Evolutionary conservation across 179 eudicot genomes (phyloP), one percentile per base, ranked within the genome.

Genomic region (Silene coronaria): DNA sequence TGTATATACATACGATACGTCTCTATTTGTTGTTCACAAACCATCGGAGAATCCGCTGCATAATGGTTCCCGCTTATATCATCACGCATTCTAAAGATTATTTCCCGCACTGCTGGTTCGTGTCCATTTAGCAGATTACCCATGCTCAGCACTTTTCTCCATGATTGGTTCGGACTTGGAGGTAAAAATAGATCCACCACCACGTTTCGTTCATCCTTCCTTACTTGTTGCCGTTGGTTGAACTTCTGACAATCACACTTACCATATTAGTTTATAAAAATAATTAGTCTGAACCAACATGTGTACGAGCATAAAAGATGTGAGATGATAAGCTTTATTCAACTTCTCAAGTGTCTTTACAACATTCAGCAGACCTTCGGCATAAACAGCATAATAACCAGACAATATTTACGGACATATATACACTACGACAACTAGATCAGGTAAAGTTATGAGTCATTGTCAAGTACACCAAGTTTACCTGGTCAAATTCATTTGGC

Each of bases 141-240:
- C 98, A 91, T 90, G 88, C 97, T 91, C 72, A 91, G 61, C 46
- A 89, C 97, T 79, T 90, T 94, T 81, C 98, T 86, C 97, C 98
- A 94, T 13, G 97, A 90, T 84, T 90, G 97, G 79, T 86, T 91
- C 32, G 89, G 88, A 22, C 89, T 91, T 19, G 98, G 97, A 11
- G 84, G 90, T 45, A 86, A 55, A 75, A 93, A 93, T 77, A 91
- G 80, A 74, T 87, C 88, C 14, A 88, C 85, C 61, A 93, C 86
- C 30, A 73, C 85, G 42, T 80, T 71, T 79, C 96, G 86, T 76
- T 93, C 98, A 0, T 79, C 84, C 46, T 76, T 60, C 79, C 86
- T 82, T 22, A 91, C 88, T 78, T 77, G 75, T 38, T 90, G 93
- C 76, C 81, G 83, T 83, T 81, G 82, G 55, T 81, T 81, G 38